Evolutionary conservation across 1,139 yeast species (phyloP).

Genomic region (Sugiyamaella neomexicana): DNA sequence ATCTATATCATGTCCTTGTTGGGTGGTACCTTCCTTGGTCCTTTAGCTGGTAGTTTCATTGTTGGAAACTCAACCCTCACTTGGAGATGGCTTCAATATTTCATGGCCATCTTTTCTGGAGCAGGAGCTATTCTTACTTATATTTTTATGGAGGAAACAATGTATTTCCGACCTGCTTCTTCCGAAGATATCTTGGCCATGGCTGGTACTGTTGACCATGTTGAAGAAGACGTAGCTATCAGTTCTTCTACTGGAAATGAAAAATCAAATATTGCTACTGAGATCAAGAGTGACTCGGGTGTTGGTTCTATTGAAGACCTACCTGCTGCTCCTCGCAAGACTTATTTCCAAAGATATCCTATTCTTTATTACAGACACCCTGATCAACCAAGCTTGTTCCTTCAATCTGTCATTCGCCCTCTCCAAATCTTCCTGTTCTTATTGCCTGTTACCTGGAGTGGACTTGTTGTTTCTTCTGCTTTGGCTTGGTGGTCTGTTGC

Average conservation of each 20-base stretch:
- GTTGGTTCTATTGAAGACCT: slow-evolving; percentile 9
- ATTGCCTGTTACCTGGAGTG: slow-evolving; percentile 64
- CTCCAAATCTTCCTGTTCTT: slow-evolving; percentile 38
- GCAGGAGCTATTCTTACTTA: slow-evolving; percentile 54
- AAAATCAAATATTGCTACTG: neutral
- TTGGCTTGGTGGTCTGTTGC: slow-evolving; percentile 55
- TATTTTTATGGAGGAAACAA: slow-evolving; percentile 71
- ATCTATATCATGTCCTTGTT: slow-evolving; percentile 74
- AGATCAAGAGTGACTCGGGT: neutral
- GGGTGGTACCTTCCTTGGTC: slow-evolving; percentile 75
- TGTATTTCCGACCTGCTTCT: slow-evolving; percentile 53
- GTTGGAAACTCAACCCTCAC: slow-evolving; percentile 52
- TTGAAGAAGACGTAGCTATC: neutral
- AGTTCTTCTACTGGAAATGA: slow-evolving; percentile 8
- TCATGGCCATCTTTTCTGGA: slow-evolving; percentile 68
- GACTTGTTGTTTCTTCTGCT: slow-evolving; percentile 61
- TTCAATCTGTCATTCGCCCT: slow-evolving; percentile 29
- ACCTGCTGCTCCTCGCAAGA: slow-evolving; percentile 13
- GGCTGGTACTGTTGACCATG: slow-evolving; percentile 6
- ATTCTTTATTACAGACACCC: slow-evolving; percentile 31
- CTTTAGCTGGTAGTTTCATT: slow-evolving; percentile 72
- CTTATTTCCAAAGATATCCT: slow-evolving; percentile 42
- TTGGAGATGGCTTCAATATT: slow-evolving; percentile 82
- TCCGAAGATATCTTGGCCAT: slow-evolving; percentile 7
- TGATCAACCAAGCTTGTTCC: slow-evolving; percentile 24